Conservation (phyloP, 176 grass and related monocot genomes). For the Musa troglodytarum region DNA sequence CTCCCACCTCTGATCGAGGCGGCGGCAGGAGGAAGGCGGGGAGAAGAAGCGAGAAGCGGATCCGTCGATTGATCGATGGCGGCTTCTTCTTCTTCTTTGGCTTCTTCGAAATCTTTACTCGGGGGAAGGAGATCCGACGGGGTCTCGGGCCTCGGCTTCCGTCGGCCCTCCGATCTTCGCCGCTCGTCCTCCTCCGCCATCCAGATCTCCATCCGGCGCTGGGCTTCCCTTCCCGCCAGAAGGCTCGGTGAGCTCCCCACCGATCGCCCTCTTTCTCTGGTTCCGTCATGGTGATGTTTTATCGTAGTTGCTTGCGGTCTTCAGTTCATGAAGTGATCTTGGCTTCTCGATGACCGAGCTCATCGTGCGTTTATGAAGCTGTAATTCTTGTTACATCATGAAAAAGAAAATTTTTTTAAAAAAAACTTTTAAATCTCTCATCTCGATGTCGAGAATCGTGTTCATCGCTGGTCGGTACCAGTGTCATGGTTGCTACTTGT, state of each 20-base stretch:
- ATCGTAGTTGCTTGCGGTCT: too few species aligned
- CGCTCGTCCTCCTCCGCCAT: constrained; percentile 29
- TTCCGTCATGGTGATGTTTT: not conserved
- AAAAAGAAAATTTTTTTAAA: not conserved
- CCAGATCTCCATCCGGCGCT: constrained; percentile 58
- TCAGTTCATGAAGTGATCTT: not conserved
- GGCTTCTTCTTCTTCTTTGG: constrained; percentile 2
- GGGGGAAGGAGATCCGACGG: not conserved
- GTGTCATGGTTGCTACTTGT: too few species aligned
- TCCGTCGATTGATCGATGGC: not conserved
- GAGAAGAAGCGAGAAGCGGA: too few species aligned
- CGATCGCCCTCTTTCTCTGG: not conserved
- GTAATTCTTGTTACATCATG: not conserved
- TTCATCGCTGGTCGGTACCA: too few species aligned
- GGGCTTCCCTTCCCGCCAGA: constrained; percentile 20
- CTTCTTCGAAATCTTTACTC: constrained; percentile 3
- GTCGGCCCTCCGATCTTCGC: constrained; percentile 14
- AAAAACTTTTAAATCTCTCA: not conserved
- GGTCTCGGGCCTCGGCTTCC: constrained; percentile 21
- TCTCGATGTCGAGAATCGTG: not conserved
- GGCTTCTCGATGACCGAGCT: not conserved
- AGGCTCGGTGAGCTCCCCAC: constrained; percentile 22
- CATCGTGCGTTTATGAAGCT: not conserved
- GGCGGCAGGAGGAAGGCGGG: too few species aligned
- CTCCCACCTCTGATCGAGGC: not conserved